A percentile compares a stretch with the other conserved stretches of the same genome.
These are phyloP conservation scores for Phylloboletellus chloephorus DNA, from an alignment of 1,284 basidiomycete genomes.

Conservation along the genomic window DNA sequence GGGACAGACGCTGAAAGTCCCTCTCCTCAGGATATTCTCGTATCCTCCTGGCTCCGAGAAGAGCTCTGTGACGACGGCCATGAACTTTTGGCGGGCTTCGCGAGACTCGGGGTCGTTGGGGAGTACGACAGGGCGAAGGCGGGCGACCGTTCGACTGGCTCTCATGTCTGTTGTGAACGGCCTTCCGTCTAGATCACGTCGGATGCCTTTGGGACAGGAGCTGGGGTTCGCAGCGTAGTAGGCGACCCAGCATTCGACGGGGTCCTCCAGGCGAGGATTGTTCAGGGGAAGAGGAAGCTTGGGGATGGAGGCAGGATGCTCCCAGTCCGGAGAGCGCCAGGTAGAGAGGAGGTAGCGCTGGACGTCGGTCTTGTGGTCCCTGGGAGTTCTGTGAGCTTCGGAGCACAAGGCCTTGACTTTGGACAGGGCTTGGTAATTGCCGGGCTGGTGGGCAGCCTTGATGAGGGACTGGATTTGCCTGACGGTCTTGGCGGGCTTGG, in stretches of 20 bases:
- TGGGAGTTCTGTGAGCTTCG: slow-evolving; percentile 34
- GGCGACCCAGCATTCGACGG: slow-evolving; percentile 39
- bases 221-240: slow-evolving; percentile 38
- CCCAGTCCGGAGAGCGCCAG: slow-evolving; percentile 35
- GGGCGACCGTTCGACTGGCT: slow-evolving; percentile 40
- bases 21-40: slow-evolving; percentile 34
- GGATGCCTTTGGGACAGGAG: slow-evolving; percentile 44
- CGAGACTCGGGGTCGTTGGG: slow-evolving; percentile 26
- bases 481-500: slow-evolving; percentile 32
- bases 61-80: slow-evolving; percentile 34
- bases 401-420: slow-evolving; percentile 36
- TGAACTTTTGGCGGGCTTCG: slow-evolving; percentile 36
- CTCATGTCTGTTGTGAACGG: slow-evolving; percentile 39
- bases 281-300: slow-evolving; percentile 29
- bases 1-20: slow-evolving; percentile 33
- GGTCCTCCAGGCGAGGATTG: slow-evolving; percentile 42
- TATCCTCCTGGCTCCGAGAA: slow-evolving; percentile 35
- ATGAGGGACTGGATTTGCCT: slow-evolving; percentile 40
- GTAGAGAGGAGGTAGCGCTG: slow-evolving; percentile 37
- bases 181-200: slow-evolving; percentile 33
- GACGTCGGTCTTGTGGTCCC: slow-evolving; percentile 34
- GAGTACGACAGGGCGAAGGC: slow-evolving; percentile 36
- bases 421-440: slow-evolving; percentile 35
- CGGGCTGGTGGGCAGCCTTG: slow-evolving; percentile 36
- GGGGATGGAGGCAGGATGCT: slow-evolving; percentile 26